Evolutionary conservation across 257 asterid species (phyloP).

Genomic region (Primulina huaijiensis): DNA sequence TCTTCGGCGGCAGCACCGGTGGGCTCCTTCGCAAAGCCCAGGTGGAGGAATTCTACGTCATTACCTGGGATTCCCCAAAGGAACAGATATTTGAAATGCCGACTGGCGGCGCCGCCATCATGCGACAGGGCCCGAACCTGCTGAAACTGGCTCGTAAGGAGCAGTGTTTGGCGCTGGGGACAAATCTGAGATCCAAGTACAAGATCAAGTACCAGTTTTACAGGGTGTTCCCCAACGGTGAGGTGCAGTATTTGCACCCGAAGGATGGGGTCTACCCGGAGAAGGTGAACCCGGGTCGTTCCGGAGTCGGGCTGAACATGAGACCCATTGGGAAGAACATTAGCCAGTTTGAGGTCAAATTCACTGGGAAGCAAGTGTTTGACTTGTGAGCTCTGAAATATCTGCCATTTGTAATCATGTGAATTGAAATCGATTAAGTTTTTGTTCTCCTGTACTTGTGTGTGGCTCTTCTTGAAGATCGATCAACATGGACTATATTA

Average conservation of each 20-base stretch:
- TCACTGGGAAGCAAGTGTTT: slow-evolving; percentile 77
- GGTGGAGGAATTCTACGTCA: slow-evolving; percentile 88
- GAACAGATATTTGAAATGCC: slow-evolving; percentile 98
- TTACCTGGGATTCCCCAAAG: slow-evolving; percentile 93
- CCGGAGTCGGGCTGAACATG: slow-evolving; percentile 74
- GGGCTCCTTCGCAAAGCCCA: slow-evolving; percentile 89
- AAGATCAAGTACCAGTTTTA: slow-evolving; percentile 85
- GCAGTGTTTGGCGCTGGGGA: slow-evolving; percentile 87
- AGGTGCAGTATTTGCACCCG: slow-evolving; percentile 90
- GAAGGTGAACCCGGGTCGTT: slow-evolving; percentile 82
- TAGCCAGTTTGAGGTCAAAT: slow-evolving; percentile 81
- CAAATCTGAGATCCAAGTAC: slow-evolving; percentile 79
- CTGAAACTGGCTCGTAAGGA: slow-evolving; percentile 85
- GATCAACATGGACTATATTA: not conserved
- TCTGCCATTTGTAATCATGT: slow-evolving; percentile 14
- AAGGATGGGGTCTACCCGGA: slow-evolving; percentile 98
- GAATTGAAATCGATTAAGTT: slow-evolving; percentile 16
- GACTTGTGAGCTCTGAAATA: slow-evolving; percentile 50
- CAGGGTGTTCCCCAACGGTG: slow-evolving; percentile 92
- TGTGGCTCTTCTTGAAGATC: not conserved
- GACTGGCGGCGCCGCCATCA: slow-evolving; percentile 94
- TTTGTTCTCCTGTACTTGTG: slow-evolving; percentile 12
- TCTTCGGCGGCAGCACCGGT: slow-evolving; percentile 95
- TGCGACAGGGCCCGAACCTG: slow-evolving; percentile 86
- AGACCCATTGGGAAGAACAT: slow-evolving; percentile 77